Conservation (phyloP, 345 rosid genomes). For the Arabidopsis arenosa region DNA sequence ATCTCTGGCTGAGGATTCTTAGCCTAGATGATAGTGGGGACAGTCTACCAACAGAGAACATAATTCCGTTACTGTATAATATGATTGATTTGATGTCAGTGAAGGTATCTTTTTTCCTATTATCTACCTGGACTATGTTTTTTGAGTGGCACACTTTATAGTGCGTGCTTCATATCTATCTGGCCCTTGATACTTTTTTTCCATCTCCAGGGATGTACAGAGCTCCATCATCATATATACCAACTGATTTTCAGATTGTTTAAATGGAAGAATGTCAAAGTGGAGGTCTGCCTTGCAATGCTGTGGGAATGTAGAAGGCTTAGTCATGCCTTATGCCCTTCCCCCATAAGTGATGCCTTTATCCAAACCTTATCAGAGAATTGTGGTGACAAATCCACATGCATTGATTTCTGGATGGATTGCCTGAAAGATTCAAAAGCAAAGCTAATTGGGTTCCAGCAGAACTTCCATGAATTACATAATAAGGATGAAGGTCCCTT, state of each 20-base stretch:
- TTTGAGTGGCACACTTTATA: conserved; percentile 13
- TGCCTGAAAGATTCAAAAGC: conserved; percentile 71
- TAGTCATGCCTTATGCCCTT: conserved; percentile 79
- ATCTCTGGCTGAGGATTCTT: conserved; percentile 62
- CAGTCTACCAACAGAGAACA: conserved; percentile 47
- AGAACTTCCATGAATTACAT: conserved; percentile 54
- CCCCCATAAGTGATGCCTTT: conserved; percentile 72
- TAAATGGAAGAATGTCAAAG: conserved; percentile 55
- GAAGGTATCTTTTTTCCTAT: conserved; percentile 58
- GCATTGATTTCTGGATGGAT: conserved; percentile 67
- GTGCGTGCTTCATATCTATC: conserved; percentile 9
- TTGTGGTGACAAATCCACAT: conserved; percentile 54
- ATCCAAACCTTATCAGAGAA: conserved; percentile 52
- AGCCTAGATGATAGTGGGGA: conserved; percentile 44
- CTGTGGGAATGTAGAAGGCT: conserved; percentile 88
- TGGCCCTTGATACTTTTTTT: conserved; percentile 32
- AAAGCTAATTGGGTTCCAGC: conserved; percentile 65
- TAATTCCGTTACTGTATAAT: conserved; percentile 62
- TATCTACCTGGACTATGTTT: conserved; percentile 30
- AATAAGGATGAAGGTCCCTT: conserved; percentile 41
- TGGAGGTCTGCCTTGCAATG: conserved; percentile 62
- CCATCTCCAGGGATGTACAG: conserved; percentile 62
- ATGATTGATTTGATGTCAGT: conserved; percentile 70
- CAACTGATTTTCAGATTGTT: conserved; percentile 61
- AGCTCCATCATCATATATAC: conserved; percentile 55